Conservation (phyloP, 257 asterid genomes). For the Primulina huaijiensis region DNA sequence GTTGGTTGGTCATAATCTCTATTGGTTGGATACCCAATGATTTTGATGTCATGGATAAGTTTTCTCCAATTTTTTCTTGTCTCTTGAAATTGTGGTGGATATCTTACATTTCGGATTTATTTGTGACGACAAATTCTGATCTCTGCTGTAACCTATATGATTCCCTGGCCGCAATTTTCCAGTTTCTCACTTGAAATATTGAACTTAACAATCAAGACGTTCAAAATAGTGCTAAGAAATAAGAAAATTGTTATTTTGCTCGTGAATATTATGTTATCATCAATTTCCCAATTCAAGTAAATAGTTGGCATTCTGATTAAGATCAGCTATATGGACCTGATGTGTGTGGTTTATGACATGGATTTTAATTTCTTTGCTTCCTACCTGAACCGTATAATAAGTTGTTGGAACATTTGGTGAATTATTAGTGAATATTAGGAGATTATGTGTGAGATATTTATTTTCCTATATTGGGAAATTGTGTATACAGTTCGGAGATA, state of each 20-base stretch:
- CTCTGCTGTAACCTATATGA: not conserved
- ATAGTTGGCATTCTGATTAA: too few species aligned
- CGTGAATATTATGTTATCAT: not conserved
- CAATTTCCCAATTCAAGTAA: not conserved
- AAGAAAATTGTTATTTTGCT: not conserved
- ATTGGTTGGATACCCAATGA: not conserved
- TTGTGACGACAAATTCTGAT: not conserved
- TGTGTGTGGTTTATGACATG: too few species aligned
- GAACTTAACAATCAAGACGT: conserved; percentile 5
- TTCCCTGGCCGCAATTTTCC: not conserved
- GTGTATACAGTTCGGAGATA: too few species aligned
- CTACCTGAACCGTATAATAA: too few species aligned
- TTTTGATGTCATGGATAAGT: not conserved
- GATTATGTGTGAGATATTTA: too few species aligned
- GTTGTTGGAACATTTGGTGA: too few species aligned
- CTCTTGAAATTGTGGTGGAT: not conserved
- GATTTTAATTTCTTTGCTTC: too few species aligned
- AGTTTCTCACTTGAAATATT: not conserved
- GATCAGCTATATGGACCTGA: too few species aligned
- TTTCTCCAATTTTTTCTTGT: not conserved
- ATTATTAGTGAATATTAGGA: too few species aligned
- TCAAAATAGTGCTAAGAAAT: not conserved
- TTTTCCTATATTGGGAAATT: too few species aligned
- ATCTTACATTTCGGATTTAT: not conserved
- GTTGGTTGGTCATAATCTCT: conserved; percentile 22